These are phyloP conservation scores for Chrysochromulina parva DNA, from an alignment of 78 protist species.

Conservation along the genomic window DNA sequence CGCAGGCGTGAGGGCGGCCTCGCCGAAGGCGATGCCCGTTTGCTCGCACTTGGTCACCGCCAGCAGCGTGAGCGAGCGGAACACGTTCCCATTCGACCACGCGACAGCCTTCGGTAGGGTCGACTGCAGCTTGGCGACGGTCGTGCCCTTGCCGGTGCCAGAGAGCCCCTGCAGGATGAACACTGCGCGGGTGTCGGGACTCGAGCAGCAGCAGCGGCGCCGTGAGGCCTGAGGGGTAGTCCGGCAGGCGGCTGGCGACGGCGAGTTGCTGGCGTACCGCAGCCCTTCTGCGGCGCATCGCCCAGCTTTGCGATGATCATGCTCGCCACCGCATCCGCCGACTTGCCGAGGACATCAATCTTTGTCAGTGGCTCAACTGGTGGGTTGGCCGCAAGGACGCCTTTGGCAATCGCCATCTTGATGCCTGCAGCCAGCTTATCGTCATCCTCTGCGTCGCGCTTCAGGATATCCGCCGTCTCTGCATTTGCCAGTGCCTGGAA, in stretches of 20 bases:
- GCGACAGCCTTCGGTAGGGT: slow-evolving; percentile 15
- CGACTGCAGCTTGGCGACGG: neutral
- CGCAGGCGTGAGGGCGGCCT: neutral
- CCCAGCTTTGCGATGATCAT: neutral
- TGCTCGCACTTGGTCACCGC: neutral
- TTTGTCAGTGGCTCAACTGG: neutral
- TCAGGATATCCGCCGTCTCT: slow-evolving; percentile 1
- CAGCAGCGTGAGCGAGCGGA: slow-evolving; percentile 47
- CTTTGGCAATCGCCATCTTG: neutral
- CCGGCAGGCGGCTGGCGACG: too few relatives aligned
- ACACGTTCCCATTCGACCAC: slow-evolving; percentile 48
- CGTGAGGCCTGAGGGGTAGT: too few relatives aligned
- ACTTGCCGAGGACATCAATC: slow-evolving; percentile 47
- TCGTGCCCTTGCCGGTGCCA: slow-evolving; percentile 53
- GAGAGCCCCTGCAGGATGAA: slow-evolving; percentile 38
- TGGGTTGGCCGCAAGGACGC: slow-evolving; percentile 3
- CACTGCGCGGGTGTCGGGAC: neutral
- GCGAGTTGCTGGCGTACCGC: neutral
- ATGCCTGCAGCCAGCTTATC: slow-evolving; percentile 38
- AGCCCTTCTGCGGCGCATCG: neutral
- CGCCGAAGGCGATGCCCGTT: neutral
- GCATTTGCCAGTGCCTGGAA: neutral
- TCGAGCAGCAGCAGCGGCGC: too few relatives aligned
- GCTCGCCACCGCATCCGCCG: slow-evolving; percentile 24
- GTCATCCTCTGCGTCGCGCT: slow-evolving; percentile 36